These are phyloP conservation scores for Dothideomycetes sp. DNA, from an alignment of 2,329 filamentous ascomycete genomes.

Conservation along the genomic window DNA sequence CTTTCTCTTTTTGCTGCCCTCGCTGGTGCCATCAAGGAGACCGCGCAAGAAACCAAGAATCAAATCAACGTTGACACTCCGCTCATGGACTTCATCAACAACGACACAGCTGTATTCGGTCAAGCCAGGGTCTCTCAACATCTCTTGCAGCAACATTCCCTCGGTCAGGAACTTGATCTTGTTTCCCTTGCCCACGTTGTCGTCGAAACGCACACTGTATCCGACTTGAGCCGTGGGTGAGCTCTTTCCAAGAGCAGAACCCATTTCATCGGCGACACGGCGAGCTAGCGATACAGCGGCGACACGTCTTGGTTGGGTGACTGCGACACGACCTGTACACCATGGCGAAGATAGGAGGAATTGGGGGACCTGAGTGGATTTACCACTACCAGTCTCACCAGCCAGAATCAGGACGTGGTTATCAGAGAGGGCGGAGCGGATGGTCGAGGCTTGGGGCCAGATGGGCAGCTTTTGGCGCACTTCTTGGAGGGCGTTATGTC, in stretches of 20 bases:
- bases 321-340: slow-evolving; percentile 79
- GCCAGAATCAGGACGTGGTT: slow-evolving; percentile 72
- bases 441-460: slow-evolving; percentile 63
- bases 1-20: slow-evolving; percentile 52
- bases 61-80: slow-evolving; percentile 88
- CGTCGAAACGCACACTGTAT: slow-evolving; percentile 92
- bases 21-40: slow-evolving; percentile 54
- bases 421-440: slow-evolving; percentile 51
- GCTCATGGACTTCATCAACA: slow-evolving; percentile 94
- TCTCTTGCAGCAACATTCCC: slow-evolving; percentile 90
- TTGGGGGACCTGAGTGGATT: slow-evolving; percentile 92
- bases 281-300: slow-evolving; percentile 85
- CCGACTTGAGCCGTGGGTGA: slow-evolving; percentile 62
- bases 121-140: slow-evolving; percentile 74
- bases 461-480: slow-evolving; percentile 59
- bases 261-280: slow-evolving; percentile 78
- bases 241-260: slow-evolving; percentile 50
- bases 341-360: slow-evolving; percentile 73
- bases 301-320: slow-evolving; percentile 88
- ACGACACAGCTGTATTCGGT: slow-evolving; percentile 80
- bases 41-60: slow-evolving; percentile 80
- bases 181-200: slow-evolving; percentile 69
- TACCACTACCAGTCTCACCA: slow-evolving; percentile 92
- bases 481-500: slow-evolving; percentile 3
- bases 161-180: slow-evolving; percentile 92